Evolutionary conservation across 2,329 filamentous ascomycete genomes (phyloP).

Genomic region (Nemania bipapillata): DNA sequence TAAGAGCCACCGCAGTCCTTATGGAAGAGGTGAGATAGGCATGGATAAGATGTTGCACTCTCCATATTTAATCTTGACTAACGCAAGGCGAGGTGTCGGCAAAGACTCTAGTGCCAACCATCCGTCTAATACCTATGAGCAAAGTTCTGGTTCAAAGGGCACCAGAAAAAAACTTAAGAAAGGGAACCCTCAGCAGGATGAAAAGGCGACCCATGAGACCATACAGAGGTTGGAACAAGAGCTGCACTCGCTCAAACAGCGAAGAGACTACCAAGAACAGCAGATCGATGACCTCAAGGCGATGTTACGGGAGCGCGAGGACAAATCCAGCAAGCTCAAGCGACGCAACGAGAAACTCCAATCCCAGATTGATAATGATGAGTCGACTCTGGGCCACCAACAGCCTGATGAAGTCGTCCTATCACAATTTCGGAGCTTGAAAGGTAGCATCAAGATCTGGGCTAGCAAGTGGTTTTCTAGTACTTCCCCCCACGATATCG

Average conservation of each 20-base stretch:
- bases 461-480: background rate
- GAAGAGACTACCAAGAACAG: background rate
- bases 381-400: background rate
- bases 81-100: background rate
- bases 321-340: background rate
- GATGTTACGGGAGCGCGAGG: background rate
- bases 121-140: background rate
- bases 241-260: background rate
- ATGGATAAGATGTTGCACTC: background rate
- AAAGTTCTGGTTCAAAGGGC: background rate
- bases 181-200: background rate
- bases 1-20: background rate
- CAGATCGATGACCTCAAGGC: background rate
- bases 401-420: background rate
- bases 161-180: background rate
- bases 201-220: background rate
- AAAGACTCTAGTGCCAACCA: background rate
- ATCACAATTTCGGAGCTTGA: background rate
- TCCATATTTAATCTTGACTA: background rate
- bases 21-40: background rate
- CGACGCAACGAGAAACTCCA: constrained; percentile 1
- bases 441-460: background rate
- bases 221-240: background rate
- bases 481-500: background rate
- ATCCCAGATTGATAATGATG: background rate